These are phyloP conservation scores for Mucor racemosus DNA, from an alignment of 371 early-diverging fungal species.

Conservation along the genomic window DNA sequence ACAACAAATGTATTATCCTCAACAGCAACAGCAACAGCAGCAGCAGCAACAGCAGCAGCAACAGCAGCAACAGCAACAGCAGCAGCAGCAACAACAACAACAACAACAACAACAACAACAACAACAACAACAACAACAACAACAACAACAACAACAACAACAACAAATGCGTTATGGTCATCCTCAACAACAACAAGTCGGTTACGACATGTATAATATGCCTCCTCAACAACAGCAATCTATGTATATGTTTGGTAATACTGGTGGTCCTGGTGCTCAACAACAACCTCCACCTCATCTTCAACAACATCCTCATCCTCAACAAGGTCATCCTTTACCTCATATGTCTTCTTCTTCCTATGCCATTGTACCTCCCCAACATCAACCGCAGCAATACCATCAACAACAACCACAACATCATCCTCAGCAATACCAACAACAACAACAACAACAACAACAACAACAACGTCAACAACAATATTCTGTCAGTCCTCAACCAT, in stretches of 20 bases:
- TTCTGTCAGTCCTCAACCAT: slow-evolving; percentile 25
- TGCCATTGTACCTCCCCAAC: slow-evolving; percentile 16
- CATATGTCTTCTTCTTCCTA: slow-evolving; percentile 20
- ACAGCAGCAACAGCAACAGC: slow-evolving; percentile 8
- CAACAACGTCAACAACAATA: slow-evolving; percentile 14
- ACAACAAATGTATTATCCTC: slow-evolving; percentile 23
- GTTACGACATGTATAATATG: slow-evolving; percentile 47
- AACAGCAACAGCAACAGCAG: slow-evolving; percentile 20
- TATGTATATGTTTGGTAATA: slow-evolving; percentile 12
- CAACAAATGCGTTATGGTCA: slow-evolving; percentile 12
- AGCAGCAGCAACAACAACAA: slow-evolving; percentile 15
- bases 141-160: slow-evolving; percentile 17
- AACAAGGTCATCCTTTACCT: slow-evolving; percentile 1
- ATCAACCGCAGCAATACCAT: slow-evolving; percentile 14
- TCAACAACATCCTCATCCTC: neutral
- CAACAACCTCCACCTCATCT: neutral
- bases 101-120: slow-evolving; percentile 17
- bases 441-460: slow-evolving; percentile 22
- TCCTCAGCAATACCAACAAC: slow-evolving; percentile 10
- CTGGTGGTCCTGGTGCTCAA: slow-evolving; percentile 13
- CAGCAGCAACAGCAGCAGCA: slow-evolving; percentile 1
- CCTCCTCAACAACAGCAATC: slow-evolving; percentile 17
- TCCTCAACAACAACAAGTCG: slow-evolving; percentile 18
- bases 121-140: neutral
- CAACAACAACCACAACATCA: slow-evolving; percentile 3